phyloP scores from a whole-genome alignment of 1,284 basidiomycete genomes.

The Marasmius oreades region DNA sequence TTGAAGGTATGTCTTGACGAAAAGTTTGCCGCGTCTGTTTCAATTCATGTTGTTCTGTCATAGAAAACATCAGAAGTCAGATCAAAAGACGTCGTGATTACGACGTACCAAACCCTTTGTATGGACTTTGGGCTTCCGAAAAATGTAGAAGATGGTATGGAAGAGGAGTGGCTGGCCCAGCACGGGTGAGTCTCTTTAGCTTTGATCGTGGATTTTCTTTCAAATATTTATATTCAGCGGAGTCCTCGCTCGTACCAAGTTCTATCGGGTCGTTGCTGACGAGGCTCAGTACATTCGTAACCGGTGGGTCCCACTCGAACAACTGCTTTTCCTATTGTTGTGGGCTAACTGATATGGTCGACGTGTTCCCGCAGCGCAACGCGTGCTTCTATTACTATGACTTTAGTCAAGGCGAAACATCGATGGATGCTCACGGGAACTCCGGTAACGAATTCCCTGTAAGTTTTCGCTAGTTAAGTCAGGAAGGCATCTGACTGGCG shows the following conservation, averaged over 20 bases:
- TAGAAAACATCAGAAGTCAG: slow-evolving; percentile 34
- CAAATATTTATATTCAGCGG: slow-evolving; percentile 36
- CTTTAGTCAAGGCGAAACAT: slow-evolving; percentile 55
- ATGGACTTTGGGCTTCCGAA: slow-evolving; percentile 49
- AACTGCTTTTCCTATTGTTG: too few relatives aligned
- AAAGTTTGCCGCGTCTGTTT: slow-evolving; percentile 10
- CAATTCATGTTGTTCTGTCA: background rate
- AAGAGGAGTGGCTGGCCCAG: slow-evolving; percentile 41
- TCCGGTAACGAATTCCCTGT: slow-evolving; percentile 68
- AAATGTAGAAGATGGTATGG: slow-evolving; percentile 41
- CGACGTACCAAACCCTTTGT: slow-evolving; percentile 63
- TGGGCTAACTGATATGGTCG: too few relatives aligned
- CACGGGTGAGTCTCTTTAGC: slow-evolving; percentile 38
- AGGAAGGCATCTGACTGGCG: background rate
- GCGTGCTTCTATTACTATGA: slow-evolving; percentile 52
- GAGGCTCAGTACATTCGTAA: slow-evolving; percentile 73
- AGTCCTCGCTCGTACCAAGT: slow-evolving; percentile 49
- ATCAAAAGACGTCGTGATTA: slow-evolving; percentile 62
- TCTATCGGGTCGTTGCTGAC: slow-evolving; percentile 62
- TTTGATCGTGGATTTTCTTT: background rate
- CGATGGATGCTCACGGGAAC: slow-evolving; percentile 74
- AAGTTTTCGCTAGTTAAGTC: slow-evolving; percentile 14
- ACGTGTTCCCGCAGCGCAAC: slow-evolving; percentile 39
- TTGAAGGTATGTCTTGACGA: slow-evolving; percentile 41
- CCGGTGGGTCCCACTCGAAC: slow-evolving; percentile 30